These are phyloP conservation scores for Cucurbitaria berberidis DNA, from an alignment of 2,329 filamentous ascomycete species.

Conservation along the genomic window DNA sequence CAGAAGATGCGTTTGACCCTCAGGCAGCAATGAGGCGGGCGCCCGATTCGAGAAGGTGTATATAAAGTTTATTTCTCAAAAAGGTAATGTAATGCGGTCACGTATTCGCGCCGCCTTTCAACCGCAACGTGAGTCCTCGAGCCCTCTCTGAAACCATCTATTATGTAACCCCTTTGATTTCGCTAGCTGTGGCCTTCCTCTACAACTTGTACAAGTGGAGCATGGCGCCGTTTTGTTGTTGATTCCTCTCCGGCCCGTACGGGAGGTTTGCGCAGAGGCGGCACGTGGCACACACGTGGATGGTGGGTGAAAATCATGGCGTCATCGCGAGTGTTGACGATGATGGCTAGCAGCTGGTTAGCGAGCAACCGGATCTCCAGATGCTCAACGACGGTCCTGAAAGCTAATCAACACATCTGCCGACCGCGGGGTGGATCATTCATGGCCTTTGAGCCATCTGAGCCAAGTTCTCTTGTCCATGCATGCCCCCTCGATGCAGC, in stretches of 20 bases:
- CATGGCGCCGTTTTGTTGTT: no score
- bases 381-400: neutral
- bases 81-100: neutral
- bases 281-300: constrained; percentile 1
- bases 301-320: constrained; percentile 1
- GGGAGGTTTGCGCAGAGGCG: neutral
- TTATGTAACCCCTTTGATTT: no score
- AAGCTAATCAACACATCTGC: neutral
- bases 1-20: neutral
- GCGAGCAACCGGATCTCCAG: neutral
- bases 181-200: neutral
- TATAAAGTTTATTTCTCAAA: neutral
- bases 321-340: neutral
- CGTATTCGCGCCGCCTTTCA: neutral
- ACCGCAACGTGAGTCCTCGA: neutral
- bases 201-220: neutral
- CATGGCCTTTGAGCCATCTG: neutral
- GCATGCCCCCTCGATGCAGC: neutral
- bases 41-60: neutral
- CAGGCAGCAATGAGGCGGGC: neutral
- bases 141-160: neutral
- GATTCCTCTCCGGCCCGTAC: neutral
- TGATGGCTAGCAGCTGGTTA: neutral
- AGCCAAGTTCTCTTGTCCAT: neutral
- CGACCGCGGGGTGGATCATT: no score